Base-by-base conservation (phyloP, 1,284 basidiomycete genomes). In the Cutaneotrichosporon mucoides region DNA sequence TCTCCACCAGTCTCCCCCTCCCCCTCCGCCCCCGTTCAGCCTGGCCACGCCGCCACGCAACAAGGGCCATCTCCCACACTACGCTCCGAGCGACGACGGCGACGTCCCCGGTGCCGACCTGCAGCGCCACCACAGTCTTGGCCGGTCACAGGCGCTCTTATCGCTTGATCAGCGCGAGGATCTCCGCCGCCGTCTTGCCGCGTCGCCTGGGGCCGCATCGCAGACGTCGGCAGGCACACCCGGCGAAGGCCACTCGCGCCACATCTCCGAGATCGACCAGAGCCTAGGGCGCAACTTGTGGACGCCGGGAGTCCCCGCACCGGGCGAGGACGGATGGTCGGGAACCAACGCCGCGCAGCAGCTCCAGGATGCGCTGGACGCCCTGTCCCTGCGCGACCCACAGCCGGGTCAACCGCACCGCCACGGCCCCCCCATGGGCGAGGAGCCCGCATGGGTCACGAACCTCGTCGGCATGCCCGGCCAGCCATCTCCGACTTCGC, bases 71-170 rank as follows among this genome's bases (percentile, higher is more conserved):
- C 24, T 62, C 66, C 36, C 68, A 65, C 71, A 68, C 2, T 70
- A 70, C 65, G 63, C 44, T 53, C 68, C 33, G 60, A 67, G 6
- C 11, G 58, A 64, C 35, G 56, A 59, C 38, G 45, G 53, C 42
- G 57, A 59, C 12, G 48, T 54, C 16, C 46, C 56, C 47, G 12
- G 68, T 63, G 34, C 69, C 8, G 73, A 74, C 55, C 57, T 79
- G 48, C 71, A 69, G 56, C 72, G 77, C 9, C 75, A 77, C 65
- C 75, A 77, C 59, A 73, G 70, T n/a, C 67, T 79, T 11, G 73
- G 75, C 47, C 69, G 71, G 4, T 73, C 69, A 45, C 72, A 74
- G 45, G 72, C 72, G 9, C 55, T 78, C 0, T 60, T 75, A 8
- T 67, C 65, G 5, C 64, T 74, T 10, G 73, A 76, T 33, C 74